Evolutionary conservation across 2,329 filamentous ascomycete species (phyloP).

Genomic region (Aspergillus sp.): DNA sequence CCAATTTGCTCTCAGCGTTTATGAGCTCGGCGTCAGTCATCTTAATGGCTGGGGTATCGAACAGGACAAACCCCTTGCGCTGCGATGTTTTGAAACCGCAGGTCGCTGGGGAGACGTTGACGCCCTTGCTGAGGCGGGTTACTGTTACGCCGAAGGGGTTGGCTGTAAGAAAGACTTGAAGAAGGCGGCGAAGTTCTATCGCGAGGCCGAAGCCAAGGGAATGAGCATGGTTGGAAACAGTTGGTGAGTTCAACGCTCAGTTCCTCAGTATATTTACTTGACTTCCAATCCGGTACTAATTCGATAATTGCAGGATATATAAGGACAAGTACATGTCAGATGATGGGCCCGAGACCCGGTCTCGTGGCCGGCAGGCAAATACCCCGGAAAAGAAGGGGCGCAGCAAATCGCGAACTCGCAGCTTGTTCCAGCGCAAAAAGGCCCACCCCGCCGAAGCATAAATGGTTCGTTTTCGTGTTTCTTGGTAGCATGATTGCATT

Average conservation of each 20-base stretch:
- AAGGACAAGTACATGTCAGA: constrained; percentile 87
- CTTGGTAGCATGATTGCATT: constrained; percentile 21
- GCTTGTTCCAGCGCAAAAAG: constrained; percentile 68
- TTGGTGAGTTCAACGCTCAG: constrained; percentile 65
- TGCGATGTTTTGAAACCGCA: constrained; percentile 95
- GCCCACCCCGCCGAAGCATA: constrained; percentile 29
- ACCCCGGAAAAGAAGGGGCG: constrained; percentile 64
- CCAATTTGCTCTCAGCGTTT: constrained; percentile 92
- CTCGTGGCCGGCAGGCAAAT: constrained; percentile 36
- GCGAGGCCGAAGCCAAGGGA: constrained; percentile 85
- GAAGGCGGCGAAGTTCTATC: constrained; percentile 88
- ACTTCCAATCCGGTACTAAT: background rate
- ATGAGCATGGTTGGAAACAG: constrained; percentile 98
- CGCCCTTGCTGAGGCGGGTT: constrained; percentile 89
- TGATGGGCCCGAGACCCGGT: constrained; percentile 45
- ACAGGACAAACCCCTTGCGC: constrained; percentile 81
- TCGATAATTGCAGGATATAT: constrained; percentile 70
- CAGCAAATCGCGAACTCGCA: constrained; percentile 74
- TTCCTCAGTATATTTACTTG: background rate
- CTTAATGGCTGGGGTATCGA: constrained; percentile 98
- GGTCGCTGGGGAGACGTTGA: constrained; percentile 94
- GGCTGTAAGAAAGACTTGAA: constrained; percentile 96
- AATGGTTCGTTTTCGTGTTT: constrained; percentile 9
- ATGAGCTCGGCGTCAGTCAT: constrained; percentile 93
- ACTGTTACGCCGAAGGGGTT: constrained; percentile 90